Evolutionary conservation across 805 yeast genomes (phyloP).

Genomic region (Jamesozyma piceae): DNA sequence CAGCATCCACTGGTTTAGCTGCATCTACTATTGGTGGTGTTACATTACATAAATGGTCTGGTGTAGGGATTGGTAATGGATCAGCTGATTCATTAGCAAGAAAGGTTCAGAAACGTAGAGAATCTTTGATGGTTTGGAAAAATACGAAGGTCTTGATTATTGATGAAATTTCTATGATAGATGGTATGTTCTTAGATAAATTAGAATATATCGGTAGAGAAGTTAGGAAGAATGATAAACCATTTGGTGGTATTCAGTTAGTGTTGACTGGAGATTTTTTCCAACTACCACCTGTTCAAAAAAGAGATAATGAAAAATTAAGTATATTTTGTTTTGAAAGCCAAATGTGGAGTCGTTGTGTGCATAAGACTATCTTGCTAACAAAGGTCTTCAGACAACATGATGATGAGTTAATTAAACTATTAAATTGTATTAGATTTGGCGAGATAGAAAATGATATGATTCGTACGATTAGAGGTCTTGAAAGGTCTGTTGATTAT

Average conservation of each 20-base stretch:
- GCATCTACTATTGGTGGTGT: slow-evolving; percentile 90
- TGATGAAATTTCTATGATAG: slow-evolving; percentile 94
- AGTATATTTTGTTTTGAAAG: slow-evolving; percentile 65
- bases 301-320: slow-evolving; percentile 28
- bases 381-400: slow-evolving; percentile 81
- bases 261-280: slow-evolving; percentile 91
- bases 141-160: slow-evolving; percentile 61
- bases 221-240: slow-evolving; percentile 40
- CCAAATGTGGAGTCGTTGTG: slow-evolving; percentile 52
- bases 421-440: slow-evolving; percentile 71
- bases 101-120: slow-evolving; percentile 13
- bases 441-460: slow-evolving; percentile 53
- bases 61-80: slow-evolving; percentile 71
- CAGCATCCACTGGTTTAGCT: slow-evolving; percentile 95
- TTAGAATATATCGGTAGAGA: slow-evolving; percentile 59
- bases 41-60: slow-evolving; percentile 78
- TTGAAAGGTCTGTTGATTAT: slow-evolving; percentile 51
- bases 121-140: slow-evolving; percentile 43
- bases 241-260: slow-evolving; percentile 92
- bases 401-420: slow-evolving; percentile 59
- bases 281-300: slow-evolving; percentile 84
- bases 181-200: slow-evolving; percentile 66
- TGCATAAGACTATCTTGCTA: slow-evolving; percentile 59
- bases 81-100: slow-evolving; percentile 34
- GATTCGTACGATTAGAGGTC: slow-evolving; percentile 37